phyloP scores from a whole-genome alignment of 2,329 filamentous ascomycete genomes.

The Cladosporium sphaerospermum region DNA sequence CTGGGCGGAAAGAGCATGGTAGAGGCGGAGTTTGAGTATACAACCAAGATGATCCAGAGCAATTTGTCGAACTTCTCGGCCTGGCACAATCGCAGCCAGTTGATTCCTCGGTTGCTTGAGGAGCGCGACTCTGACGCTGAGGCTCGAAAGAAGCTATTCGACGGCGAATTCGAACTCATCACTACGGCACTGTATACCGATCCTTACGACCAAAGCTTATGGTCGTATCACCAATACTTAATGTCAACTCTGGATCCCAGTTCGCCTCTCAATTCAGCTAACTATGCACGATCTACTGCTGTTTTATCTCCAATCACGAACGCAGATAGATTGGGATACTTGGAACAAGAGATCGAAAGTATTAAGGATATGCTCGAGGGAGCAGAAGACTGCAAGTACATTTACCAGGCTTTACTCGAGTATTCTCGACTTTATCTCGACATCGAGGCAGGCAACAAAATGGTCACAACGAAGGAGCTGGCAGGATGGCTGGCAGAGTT shows the following conservation, averaged over 20 bases:
- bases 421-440: conserved; percentile 60
- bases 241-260: conserved; percentile 59
- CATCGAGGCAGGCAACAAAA: conserved; percentile 34
- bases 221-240: conserved; percentile 93
- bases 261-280: conserved; percentile 35
- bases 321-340: conserved; percentile 58
- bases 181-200: conserved; percentile 77
- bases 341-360: conserved; percentile 65
- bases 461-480: conserved; percentile 42
- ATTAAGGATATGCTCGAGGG: conserved; percentile 60
- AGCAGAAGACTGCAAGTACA: conserved; percentile 73
- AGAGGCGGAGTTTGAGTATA: conserved; percentile 81
- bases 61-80: conserved; percentile 95
- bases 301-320: conserved; percentile 60
- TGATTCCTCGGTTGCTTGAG: conserved; percentile 69
- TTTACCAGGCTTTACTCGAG: conserved; percentile 79
- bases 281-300: conserved; percentile 21
- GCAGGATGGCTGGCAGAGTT: conserved; percentile 55
- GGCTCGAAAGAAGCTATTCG: conserved; percentile 63
- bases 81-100: conserved; percentile 83
- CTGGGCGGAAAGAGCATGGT: conserved; percentile 48
- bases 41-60: conserved; percentile 75
- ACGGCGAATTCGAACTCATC: conserved; percentile 70
- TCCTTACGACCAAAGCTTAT: conserved; percentile 89
- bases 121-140: conserved; percentile 61